A percentile compares a stretch with the other conserved stretches of the same genome.
Evolutionary conservation across 768 basidiomycete species (phyloP).

Genomic region (Daedaleopsis nitida): DNA sequence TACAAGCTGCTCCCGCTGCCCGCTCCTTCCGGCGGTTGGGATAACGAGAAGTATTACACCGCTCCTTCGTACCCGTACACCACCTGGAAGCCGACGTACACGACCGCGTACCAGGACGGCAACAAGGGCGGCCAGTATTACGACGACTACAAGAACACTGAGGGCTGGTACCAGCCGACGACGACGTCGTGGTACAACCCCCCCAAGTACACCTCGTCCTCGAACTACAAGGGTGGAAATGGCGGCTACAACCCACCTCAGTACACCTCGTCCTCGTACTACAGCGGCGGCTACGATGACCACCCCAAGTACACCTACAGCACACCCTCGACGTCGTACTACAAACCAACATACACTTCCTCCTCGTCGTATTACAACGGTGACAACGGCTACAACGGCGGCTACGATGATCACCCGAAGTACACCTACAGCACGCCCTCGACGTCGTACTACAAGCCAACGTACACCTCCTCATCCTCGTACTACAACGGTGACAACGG

Average conservation of each 20-base stretch:
- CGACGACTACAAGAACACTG: neutral
- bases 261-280: too few species aligned
- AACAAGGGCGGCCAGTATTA: neutral
- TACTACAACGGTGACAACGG: neutral
- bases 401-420: neutral
- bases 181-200: too few species aligned
- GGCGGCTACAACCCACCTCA: neutral
- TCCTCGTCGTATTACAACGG: neutral
- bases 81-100: neutral
- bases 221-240: neutral
- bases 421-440: neutral
- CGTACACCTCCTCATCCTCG: neutral
- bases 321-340: neutral
- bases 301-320: neutral
- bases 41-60: neutral
- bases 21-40: neutral
- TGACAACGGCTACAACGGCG: too few species aligned
- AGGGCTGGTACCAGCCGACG: neutral
- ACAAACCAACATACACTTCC: neutral
- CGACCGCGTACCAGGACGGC: constrained; percentile 4
- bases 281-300: neutral
- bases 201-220: too few species aligned
- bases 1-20: constrained; percentile 13
- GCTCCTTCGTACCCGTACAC: neutral
- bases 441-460: neutral